Evolutionary conservation across 345 rosid species (phyloP), one percentile per base, ranked within the genome.

Genomic region (Boechera retrofracta): DNA sequence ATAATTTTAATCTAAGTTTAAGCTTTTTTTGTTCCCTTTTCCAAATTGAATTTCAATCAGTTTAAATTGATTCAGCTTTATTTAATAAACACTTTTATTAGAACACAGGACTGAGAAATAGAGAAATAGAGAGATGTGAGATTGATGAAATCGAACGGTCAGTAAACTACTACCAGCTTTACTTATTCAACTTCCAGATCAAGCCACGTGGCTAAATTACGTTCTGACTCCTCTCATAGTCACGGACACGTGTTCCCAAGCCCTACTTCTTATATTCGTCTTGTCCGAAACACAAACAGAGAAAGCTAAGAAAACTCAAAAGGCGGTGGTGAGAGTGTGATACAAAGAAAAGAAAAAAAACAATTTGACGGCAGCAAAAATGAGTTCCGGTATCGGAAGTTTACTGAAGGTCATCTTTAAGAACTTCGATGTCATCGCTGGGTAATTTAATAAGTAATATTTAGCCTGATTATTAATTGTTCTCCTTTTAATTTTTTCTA

Each of bases 371-470:
- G 62, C 33, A 51, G 61, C 33, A 67, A 45, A 67, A 38, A 79
- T 79, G 82, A 73, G 51, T 62, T 66, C 66, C 29, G 87, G 84
- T 80, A 83, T 87, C 74, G 83, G 82, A 69, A 82, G 88, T 81
- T 87, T 89, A 75, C 80, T 89, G 51, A 90, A 82, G 71, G 86
- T 88, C 58, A 69, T 91, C 65, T 86, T 83, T 7, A 89, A 85
- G 81, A 89, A 88, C 86, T 84, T 89, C 69, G 97, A 92, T 72
- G 90, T 92, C 74, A 86, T 89, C 76, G 90, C 93, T 78, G 85
- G 91, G 97, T 88, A 82, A 15, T 12, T 48, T 18, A 13, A 21
- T 77, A 15, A 18, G 38, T 56, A 6, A 5, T 24, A 42, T 53
- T 10, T 67, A 28, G 11, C 32, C 24, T 11, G 10, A 47, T 38